Percentiles rank a stretch among this genome's conserved stretches.
Conservation (phyloP, 2,329 filamentous ascomycete genomes). For the Aspergillus transmontanensis region DNA sequence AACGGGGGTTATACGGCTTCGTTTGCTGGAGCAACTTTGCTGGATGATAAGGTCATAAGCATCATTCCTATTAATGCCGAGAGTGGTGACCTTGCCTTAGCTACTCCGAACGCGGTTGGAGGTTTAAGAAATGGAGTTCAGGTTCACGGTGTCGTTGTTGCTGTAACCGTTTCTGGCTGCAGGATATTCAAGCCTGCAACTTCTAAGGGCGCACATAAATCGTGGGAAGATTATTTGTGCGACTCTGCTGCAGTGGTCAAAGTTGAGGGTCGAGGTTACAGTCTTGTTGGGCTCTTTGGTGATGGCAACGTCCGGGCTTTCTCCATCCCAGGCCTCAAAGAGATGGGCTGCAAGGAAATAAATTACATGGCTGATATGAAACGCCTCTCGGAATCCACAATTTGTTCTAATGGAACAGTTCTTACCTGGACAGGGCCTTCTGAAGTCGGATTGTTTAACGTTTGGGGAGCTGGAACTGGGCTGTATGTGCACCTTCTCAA, state of each 20-base stretch:
- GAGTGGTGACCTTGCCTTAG: slow-evolving; percentile 72
- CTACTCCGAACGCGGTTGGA: slow-evolving; percentile 74
- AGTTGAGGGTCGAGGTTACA: slow-evolving; percentile 73
- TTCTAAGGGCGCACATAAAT: slow-evolving; percentile 87
- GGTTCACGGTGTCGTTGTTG: slow-evolving; percentile 79
- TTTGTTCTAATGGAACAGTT: slow-evolving; percentile 78
- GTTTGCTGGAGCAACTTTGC: slow-evolving; percentile 66
- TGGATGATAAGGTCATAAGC: slow-evolving; percentile 72
- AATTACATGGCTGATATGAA: slow-evolving; percentile 70
- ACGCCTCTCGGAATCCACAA: slow-evolving; percentile 68
- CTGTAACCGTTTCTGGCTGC: slow-evolving; percentile 72
- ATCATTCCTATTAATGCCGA: slow-evolving; percentile 80
- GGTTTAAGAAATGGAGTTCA: slow-evolving; percentile 73
- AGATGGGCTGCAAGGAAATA: slow-evolving; percentile 71
- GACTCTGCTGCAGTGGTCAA: slow-evolving; percentile 77
- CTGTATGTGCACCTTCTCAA: slow-evolving; percentile 53
- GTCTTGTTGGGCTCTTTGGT: slow-evolving; percentile 80
- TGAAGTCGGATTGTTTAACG: slow-evolving; percentile 78
- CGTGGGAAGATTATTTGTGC: slow-evolving; percentile 81
- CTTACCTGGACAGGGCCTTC: slow-evolving; percentile 87
- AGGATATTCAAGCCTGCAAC: slow-evolving; percentile 84
- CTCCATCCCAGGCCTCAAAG: slow-evolving; percentile 83
- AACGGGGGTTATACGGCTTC: slow-evolving; percentile 72
- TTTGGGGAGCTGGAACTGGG: slow-evolving; percentile 75
- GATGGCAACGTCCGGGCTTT: slow-evolving; percentile 79